Conservation (phyloP, 768 basidiomycete genomes). For the Suillus fuscotomentosus region DNA sequence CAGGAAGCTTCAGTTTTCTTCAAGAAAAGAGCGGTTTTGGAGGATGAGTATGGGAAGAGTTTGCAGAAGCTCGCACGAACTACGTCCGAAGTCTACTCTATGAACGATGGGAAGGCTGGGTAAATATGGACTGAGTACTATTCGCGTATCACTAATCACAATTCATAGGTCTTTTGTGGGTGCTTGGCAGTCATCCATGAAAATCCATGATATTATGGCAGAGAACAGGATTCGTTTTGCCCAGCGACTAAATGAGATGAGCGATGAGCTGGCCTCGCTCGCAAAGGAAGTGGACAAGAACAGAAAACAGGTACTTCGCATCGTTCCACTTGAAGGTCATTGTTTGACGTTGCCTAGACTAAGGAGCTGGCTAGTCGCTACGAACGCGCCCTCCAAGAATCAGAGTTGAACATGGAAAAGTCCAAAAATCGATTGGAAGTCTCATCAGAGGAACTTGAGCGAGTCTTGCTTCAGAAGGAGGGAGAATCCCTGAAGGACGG, state of each 20-base stretch:
- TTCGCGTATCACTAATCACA: slow-evolving; percentile 20
- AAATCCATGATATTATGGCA: slow-evolving; percentile 85
- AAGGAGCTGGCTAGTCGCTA: slow-evolving; percentile 90
- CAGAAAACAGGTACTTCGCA: slow-evolving; percentile 69
- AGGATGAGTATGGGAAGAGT: slow-evolving; percentile 91
- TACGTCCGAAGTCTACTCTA: slow-evolving; percentile 79
- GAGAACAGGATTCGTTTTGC: slow-evolving; percentile 88
- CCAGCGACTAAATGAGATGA: slow-evolving; percentile 90
- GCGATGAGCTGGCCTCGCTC: slow-evolving; percentile 84
- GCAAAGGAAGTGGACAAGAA: slow-evolving; percentile 94
- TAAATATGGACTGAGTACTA: slow-evolving; percentile 30
- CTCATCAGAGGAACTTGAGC: slow-evolving; percentile 92
- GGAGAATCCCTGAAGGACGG: slow-evolving; percentile 90
- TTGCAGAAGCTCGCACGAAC: slow-evolving; percentile 80
- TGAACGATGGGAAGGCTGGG: slow-evolving; percentile 96
- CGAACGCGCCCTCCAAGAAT: slow-evolving; percentile 86
- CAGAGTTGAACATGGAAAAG: slow-evolving; percentile 85
- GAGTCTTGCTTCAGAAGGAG: slow-evolving; percentile 90
- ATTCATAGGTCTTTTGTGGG: slow-evolving; percentile 55
- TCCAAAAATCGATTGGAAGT: slow-evolving; percentile 82
- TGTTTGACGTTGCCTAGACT: slow-evolving; percentile 48
- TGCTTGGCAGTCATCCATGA: slow-evolving; percentile 87
- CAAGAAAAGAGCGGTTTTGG: slow-evolving; percentile 88
- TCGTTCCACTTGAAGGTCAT: not conserved
- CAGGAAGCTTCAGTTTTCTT: slow-evolving; percentile 94